Evolutionary conservation across 1,139 yeast genomes (phyloP).

Genomic region (Blastobotrys raffinosifermentans): DNA sequence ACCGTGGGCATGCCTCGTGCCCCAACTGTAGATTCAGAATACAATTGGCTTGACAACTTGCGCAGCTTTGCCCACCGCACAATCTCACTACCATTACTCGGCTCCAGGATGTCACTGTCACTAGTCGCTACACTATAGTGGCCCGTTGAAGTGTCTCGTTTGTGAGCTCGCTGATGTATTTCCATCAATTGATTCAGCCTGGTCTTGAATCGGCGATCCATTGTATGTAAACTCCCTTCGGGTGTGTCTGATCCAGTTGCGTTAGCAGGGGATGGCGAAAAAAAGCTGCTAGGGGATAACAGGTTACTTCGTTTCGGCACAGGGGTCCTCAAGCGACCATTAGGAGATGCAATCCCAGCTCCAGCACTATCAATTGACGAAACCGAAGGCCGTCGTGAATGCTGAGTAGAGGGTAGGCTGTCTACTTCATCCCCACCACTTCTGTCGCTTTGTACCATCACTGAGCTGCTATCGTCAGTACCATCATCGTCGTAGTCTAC

Average conservation of each 20-base stretch:
- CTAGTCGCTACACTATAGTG: neutral
- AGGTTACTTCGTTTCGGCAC: too few species aligned
- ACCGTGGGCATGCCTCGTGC: slow-evolving; percentile 47
- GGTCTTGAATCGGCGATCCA: slow-evolving; percentile 27
- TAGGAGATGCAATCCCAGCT: neutral
- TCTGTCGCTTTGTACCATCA: too few species aligned
- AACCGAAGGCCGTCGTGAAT: slow-evolving; percentile 16
- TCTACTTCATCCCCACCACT: too few species aligned
- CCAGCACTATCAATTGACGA: slow-evolving; percentile 5
- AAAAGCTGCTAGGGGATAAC: neutral
- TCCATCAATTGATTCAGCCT: slow-evolving; percentile 17
- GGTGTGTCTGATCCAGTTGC: too few species aligned
- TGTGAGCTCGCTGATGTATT: slow-evolving; percentile 6
- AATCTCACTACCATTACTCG: slow-evolving; percentile 23
- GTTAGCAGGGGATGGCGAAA: neutral
- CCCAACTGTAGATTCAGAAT: slow-evolving; percentile 34
- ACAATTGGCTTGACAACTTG: slow-evolving; percentile 37
- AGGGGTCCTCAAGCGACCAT: too few species aligned
- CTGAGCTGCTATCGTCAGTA: too few species aligned
- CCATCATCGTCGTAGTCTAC: too few species aligned
- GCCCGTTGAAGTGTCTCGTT: slow-evolving; percentile 14
- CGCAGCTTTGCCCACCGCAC: slow-evolving; percentile 43
- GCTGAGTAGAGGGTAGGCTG: slow-evolving; percentile 11
- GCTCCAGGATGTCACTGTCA: neutral
- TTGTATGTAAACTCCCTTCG: slow-evolving; percentile 16